A percentile compares a stretch with the other conserved stretches of the same genome.
Conservation (phyloP, 2,329 filamentous ascomycete species). For the Talaromyces verruculosus region DNA sequence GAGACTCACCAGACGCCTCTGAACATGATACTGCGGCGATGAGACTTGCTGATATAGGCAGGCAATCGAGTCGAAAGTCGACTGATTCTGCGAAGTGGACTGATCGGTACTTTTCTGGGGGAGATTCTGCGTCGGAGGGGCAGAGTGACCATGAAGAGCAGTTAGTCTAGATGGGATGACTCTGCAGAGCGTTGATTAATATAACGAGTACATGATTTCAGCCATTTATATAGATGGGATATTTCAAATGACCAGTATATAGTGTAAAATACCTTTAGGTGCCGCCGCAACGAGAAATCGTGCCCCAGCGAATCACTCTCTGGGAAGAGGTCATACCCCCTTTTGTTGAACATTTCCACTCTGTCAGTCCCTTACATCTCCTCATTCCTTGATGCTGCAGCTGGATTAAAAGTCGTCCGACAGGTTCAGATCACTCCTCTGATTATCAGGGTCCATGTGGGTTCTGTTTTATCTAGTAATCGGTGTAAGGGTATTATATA, state of each 20-base stretch:
- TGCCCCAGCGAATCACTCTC: too few species aligned
- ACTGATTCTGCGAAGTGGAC: slow-evolving; percentile 64
- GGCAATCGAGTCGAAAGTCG: slow-evolving; percentile 6
- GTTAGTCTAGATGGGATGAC: not conserved
- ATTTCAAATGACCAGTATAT: not conserved
- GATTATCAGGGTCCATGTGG: too few species aligned
- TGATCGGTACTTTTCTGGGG: slow-evolving; percentile 61
- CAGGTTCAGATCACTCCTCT: too few species aligned
- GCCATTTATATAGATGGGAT: slow-evolving; percentile 1
- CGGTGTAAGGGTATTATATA: too few species aligned
- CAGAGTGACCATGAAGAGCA: slow-evolving; percentile 27
- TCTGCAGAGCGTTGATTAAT: not conserved
- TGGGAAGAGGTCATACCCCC: too few species aligned
- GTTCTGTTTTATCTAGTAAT: too few species aligned
- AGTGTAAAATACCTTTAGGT: too few species aligned
- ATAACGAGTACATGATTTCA: not conserved
- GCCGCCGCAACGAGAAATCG: too few species aligned
- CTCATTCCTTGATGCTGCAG: too few species aligned
- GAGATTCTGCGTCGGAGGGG: slow-evolving; percentile 44
- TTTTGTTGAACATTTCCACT: too few species aligned
- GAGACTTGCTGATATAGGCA: slow-evolving; percentile 15
- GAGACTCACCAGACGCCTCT: not conserved
- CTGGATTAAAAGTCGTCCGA: too few species aligned
- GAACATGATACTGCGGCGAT: slow-evolving; percentile 36
- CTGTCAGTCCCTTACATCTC: too few species aligned